Conservation (phyloP, 441 rosid species). For the Jatropha podagrica region DNA sequence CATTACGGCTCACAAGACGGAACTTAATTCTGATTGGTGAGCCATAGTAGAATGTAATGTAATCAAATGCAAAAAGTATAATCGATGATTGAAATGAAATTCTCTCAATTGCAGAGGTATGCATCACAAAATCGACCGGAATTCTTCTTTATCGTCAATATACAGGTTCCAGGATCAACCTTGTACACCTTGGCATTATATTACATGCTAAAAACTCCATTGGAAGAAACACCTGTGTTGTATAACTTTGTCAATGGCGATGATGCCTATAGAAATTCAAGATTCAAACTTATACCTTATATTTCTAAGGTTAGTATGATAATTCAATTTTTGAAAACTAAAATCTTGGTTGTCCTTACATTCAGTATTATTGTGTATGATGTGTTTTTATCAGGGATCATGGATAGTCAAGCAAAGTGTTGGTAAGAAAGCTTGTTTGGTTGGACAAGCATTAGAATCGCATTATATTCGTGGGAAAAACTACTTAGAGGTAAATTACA, state of each 20-base stretch:
- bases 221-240: slow-evolving; percentile 70
- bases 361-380: neutral
- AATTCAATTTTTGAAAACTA: neutral
- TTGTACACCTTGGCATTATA: slow-evolving; percentile 65
- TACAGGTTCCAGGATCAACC: slow-evolving; percentile 80
- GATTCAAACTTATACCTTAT: slow-evolving; percentile 91
- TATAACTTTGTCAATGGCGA: slow-evolving; percentile 80
- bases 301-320: slow-evolving; percentile 62
- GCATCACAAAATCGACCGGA: slow-evolving; percentile 61
- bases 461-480: slow-evolving; percentile 66
- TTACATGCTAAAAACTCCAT: slow-evolving; percentile 68
- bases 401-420: slow-evolving; percentile 98
- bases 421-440: slow-evolving; percentile 82
- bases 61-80: neutral
- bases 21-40: too few species aligned
- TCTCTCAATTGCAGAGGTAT: slow-evolving; percentile 34
- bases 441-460: slow-evolving; percentile 74
- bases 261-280: slow-evolving; percentile 81
- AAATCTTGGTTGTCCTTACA: neutral
- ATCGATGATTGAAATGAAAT: neutral
- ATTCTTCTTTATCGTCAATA: slow-evolving; percentile 78
- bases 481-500: slow-evolving; percentile 68
- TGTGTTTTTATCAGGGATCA: slow-evolving; percentile 52
- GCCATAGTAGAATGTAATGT: too few species aligned
- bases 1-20: too few species aligned